Base-by-base conservation (phyloP, 202 grass and related monocot genomes). In the Hordeum pubiflorum region DNA sequence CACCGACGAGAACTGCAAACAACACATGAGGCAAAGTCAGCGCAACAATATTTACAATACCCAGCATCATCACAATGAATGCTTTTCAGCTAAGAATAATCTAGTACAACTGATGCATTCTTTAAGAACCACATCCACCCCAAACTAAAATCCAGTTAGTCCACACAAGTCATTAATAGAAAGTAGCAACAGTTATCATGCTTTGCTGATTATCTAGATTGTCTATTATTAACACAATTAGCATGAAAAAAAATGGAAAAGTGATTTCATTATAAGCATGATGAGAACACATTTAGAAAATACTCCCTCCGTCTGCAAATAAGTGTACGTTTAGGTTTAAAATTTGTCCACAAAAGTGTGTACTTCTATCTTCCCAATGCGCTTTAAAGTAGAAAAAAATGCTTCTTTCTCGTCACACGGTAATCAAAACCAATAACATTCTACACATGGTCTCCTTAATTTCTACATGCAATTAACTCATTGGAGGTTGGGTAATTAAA, bases 1-100 rank as follows among this genome's bases (percentile, higher is more conserved):
- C 52, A 90, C 87, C 9, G 92, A 99, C 6, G 91, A 89, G 79
- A 84, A 99, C 96, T 99, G 63, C 44, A 89, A 78, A 20, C 14
- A 69, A 54, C 9, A 54, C 39, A 54, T 64, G 56, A 73, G 11
- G 15, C 29, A 54, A 68, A 34, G 40, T 86, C 41, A 75, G 23
- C 6, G 15, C 21, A 73, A 52, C 8, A 33, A 46, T 43, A 46
- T 73, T 11, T 3, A 37, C 15, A 80, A 70, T 43, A 24, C 10
- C n/a, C 5, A 40, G 67, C 15, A 82, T 26, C 18, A 54, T 43
- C 39, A 33, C 12, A 74, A 22, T 22, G 54, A 27, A 44, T 48
- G 15, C 10, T 48, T 52, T 75, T 66, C 15, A 82, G 48, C 12
- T 77, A 61, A 34, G 10, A 74, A 57, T 8, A 14, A 67, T 10